Evolutionary conservation across 2,329 filamentous ascomycete genomes (phyloP).

Genomic region (Exophiala bonariae): DNA sequence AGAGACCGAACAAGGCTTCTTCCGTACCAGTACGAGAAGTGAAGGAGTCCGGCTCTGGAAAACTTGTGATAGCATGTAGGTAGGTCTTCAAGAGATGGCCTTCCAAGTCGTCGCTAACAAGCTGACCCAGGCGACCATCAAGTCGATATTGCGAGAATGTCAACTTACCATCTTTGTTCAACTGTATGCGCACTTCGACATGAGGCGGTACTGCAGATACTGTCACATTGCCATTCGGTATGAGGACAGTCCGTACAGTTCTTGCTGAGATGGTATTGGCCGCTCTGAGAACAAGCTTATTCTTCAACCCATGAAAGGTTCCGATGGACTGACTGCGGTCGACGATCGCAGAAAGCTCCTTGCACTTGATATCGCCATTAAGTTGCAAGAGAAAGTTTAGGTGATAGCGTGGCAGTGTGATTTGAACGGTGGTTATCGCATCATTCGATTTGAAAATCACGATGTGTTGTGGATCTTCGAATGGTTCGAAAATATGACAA

Average conservation of each 20-base stretch:
- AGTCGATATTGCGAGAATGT: conserved; percentile 28
- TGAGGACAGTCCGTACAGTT: conserved; percentile 24
- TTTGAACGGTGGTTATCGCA: conserved; percentile 19
- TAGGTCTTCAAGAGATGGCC: conserved; percentile 31
- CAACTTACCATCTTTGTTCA: conserved; percentile 4
- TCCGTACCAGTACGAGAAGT: conserved; percentile 35
- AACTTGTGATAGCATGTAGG: conserved; percentile 40
- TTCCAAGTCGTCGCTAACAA: conserved; percentile 26
- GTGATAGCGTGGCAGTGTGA: conserved; percentile 50
- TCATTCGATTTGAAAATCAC: conserved; percentile 33
- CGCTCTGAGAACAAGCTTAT: conserved; percentile 49
- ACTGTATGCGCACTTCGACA: conserved; percentile 24
- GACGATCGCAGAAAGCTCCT: conserved; percentile 32
- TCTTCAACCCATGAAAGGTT: conserved; percentile 51
- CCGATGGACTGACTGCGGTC: conserved; percentile 49
- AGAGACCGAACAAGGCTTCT: conserved; percentile 31
- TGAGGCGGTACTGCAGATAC: conserved; percentile 12
- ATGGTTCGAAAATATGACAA: conserved; percentile 33
- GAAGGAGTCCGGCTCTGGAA: conserved; percentile 35
- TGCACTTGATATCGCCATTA: conserved; percentile 13
- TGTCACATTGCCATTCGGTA: conserved; percentile 28
- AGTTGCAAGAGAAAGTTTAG: conserved; percentile 47
- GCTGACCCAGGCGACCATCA: conserved; percentile 25
- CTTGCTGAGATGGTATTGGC: conserved; percentile 1
- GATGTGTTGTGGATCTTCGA: conserved; percentile 40